A percentile compares a stretch with the other conserved stretches of the same genome.
Conservation (phyloP, 2,329 filamentous ascomycete species). For the Ceratocystis cubensis region DNA sequence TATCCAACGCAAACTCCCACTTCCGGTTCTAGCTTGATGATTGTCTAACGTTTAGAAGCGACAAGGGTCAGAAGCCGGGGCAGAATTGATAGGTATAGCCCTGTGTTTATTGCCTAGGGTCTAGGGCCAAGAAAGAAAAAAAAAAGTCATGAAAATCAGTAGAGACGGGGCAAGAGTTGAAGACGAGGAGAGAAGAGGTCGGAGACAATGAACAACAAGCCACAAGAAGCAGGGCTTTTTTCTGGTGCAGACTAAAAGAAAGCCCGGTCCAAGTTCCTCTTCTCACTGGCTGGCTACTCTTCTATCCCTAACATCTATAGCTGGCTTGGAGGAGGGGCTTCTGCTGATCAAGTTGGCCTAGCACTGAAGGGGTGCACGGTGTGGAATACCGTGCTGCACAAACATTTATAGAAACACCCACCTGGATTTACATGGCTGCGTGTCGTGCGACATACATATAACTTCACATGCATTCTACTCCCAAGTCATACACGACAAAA, state of each 20-base stretch:
- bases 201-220: background rate
- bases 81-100: background rate
- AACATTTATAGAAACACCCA: background rate
- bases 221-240: no score
- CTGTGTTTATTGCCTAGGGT: background rate
- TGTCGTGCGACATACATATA: background rate
- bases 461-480: background rate
- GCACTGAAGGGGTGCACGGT: no score
- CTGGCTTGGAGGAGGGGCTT: constrained; percentile 2
- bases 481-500: background rate
- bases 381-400: background rate
- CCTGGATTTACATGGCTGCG: background rate
- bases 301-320: background rate
- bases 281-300: background rate
- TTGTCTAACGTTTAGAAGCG: background rate
- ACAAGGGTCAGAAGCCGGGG: background rate
- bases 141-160: background rate
- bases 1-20: background rate
- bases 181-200: background rate
- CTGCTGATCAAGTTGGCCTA: background rate
- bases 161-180: background rate
- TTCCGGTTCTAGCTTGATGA: constrained; percentile 8
- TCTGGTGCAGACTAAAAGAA: background rate
- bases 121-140: background rate
- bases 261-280: background rate